Conservation (phyloP, 768 basidiomycete species). For the Suillus ampliporus region DNA sequence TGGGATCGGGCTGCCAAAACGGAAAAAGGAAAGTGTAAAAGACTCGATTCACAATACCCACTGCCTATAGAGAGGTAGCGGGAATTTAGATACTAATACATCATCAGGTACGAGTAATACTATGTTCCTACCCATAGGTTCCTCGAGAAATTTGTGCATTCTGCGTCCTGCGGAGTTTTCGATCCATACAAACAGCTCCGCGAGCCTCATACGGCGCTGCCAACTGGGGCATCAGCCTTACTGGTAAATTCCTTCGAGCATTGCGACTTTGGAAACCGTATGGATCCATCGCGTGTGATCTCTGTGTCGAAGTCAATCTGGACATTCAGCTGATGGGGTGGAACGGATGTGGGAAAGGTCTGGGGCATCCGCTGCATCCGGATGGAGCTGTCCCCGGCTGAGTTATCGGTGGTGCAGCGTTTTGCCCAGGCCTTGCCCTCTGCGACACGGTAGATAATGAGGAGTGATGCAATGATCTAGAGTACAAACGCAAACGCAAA, state of each 20-base stretch:
- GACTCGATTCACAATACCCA: too few relatives aligned
- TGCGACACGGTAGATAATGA: slow-evolving; percentile 54
- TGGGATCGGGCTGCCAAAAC: too few relatives aligned
- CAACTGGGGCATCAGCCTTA: not conserved
- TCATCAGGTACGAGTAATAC: too few relatives aligned
- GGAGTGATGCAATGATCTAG: slow-evolving; percentile 51
- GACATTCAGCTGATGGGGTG: not conserved
- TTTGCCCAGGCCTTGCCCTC: slow-evolving; percentile 49
- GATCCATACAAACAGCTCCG: not conserved
- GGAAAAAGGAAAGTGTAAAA: too few relatives aligned
- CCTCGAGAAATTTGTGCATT: not conserved
- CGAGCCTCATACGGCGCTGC: not conserved
- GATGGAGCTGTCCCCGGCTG: slow-evolving; percentile 10
- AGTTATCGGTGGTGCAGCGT: slow-evolving; percentile 20
- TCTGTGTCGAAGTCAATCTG: not conserved
- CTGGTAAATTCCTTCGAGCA: not conserved
- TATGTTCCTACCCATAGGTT: too few relatives aligned
- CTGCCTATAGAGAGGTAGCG: too few relatives aligned
- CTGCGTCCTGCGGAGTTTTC: not conserved
- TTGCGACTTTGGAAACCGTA: not conserved
- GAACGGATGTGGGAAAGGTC: not conserved
- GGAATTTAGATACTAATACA: too few relatives aligned
- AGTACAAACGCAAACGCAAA: not conserved
- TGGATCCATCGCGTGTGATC: not conserved
- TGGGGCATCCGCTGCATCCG: slow-evolving; percentile 19